Base-by-base conservation (phyloP, 2,329 filamentous ascomycete species). In the Fonsecaea nubica region DNA sequence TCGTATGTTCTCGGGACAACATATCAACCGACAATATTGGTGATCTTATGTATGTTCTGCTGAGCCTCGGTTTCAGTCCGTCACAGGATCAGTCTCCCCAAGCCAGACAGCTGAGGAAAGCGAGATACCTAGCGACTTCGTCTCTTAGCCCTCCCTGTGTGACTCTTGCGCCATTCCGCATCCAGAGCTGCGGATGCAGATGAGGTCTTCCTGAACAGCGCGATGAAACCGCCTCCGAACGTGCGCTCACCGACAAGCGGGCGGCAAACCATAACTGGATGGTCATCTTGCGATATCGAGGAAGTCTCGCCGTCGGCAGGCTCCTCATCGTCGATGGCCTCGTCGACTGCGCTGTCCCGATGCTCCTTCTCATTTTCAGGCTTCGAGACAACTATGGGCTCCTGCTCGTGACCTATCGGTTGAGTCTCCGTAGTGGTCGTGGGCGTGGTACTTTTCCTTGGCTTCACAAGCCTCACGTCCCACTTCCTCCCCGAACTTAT, bases 181-280 rank as follows among this genome's bases (percentile, higher is more conserved):
- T 53, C 57, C 13, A 59, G 21, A 10, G 50, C 63, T 21, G 33
- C 42, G 33, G 60, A 62, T 15, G 65, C 63, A 18, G 63, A 52
- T 3, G 65, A 64, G 1, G 50, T 80, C 61, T 78, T 80, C 63
- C 77, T 78, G 79, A 80, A 86, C 36, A 85, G 71, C 1, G 80
- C 84, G 58, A 86, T 75, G 69, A 86, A 86, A 2, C 83, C 84
- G 52, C 84, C 84, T 12, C 83, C 84, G 7, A 78, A 74, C 48
- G 83, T 78, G 57, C 77, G 76, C 8, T 77, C 69, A 8, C 83
- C 83, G 61, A 84, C 82, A 69, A 83, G 84, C 2, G 84, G 84
- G 62, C 84, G 78, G 67, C 84, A 85, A n/a, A 86, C 77, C 70
- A 84, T 78, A 42, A 82, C 80, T 67, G 75, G 78, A 3, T 79